Evolutionary conservation across 768 basidiomycete genomes (phyloP), one percentile per base, ranked within the genome.

Genomic region (Termitomyces sp.): DNA sequence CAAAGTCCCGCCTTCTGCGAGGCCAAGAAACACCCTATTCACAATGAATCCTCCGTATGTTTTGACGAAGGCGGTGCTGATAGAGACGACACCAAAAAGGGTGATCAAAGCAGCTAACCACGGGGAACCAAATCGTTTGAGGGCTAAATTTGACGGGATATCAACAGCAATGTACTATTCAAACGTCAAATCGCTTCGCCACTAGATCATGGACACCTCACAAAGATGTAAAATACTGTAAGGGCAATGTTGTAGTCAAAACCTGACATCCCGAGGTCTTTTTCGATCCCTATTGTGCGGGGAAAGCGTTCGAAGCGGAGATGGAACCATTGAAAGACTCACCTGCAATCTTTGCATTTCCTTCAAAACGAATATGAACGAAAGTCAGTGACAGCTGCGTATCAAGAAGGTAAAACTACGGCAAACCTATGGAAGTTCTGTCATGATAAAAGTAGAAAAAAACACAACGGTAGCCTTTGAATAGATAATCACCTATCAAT

Each of bases 211-310:
- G 17, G 5, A 31, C 4, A 23, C 46, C 55, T 42, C 30, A 64
- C 64, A 38, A 64, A 66, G 50, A 71, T 58, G 45, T 73, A 74
- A 59, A 74, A 73, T 11, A 72, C 53, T 8, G 73, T 73, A 4
- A 74, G 62, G 12, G 71, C 69, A 33, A 71, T 65, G 51, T 74
- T 72, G 47, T 71, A 73, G 51, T 73, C 70, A 44, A 69, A 70
- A 4, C 71, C 71, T 6, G 53, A 55, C 68, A 73, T 70, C 17
- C 68, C 68, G 6, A 73, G 67, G 55, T 73, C 72, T 54, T 66
- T 66, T 54, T 72, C 70, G 35, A 73, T 62, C 17, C 64, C 64
- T 66, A 28, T 51, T 21, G 5, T 7, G 40, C 17, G 6, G 8
- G 9, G 5, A 43, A 19, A 37, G 26, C 15, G n/a, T 9, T 30